Evolutionary conservation across 176 grass and related monocot species (phyloP).

Genomic region (Triticum urartu): DNA sequence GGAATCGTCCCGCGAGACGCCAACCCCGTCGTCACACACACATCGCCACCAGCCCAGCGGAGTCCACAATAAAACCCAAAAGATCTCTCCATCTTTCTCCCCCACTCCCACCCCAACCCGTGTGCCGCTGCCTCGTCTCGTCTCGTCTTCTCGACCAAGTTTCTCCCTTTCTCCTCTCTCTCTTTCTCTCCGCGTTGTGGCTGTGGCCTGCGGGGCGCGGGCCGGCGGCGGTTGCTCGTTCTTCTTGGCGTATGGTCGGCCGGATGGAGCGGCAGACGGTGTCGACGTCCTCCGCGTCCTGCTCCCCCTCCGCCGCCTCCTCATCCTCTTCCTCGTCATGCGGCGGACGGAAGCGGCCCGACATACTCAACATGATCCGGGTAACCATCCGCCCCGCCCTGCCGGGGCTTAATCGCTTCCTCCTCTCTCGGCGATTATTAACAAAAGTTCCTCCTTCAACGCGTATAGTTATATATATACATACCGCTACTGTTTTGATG

Average conservation of each 20-base stretch:
- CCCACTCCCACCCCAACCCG: neutral
- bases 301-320: conserved; percentile 28
- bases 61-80: conserved; percentile 29
- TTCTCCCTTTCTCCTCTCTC: neutral
- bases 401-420: neutral
- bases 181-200: neutral
- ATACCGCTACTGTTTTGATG: neutral
- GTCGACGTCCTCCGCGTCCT: conserved; percentile 45
- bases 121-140: neutral
- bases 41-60: neutral
- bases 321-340: conserved; percentile 12
- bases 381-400: neutral
- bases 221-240: conserved; percentile 6
- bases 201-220: neutral
- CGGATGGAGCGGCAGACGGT: conserved; percentile 53
- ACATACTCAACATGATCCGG: conserved; percentile 57
- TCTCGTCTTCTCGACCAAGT: neutral
- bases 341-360: conserved; percentile 45
- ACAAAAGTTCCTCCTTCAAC: neutral
- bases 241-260: conserved; percentile 36
- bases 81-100: conserved; percentile 12
- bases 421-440: neutral
- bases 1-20: neutral
- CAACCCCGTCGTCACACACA: conserved; percentile 12
- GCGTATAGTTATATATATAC: neutral